Evolutionary conservation across 2,329 filamentous ascomycete species (phyloP).

Genomic region (Aspergillus aculeatus): DNA sequence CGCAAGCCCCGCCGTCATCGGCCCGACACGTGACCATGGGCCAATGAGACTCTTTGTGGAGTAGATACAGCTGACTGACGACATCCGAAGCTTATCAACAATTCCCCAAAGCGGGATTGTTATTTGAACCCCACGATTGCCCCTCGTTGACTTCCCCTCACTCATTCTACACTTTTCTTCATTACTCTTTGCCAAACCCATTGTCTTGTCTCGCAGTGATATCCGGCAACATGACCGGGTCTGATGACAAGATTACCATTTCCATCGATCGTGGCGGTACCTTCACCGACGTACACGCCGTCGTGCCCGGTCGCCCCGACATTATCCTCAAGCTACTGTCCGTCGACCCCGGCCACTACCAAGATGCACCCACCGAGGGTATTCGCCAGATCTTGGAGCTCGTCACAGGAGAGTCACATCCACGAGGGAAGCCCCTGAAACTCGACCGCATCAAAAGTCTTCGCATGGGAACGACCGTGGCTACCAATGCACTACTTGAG

Average conservation of each 20-base stretch:
- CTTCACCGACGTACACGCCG: conserved; percentile 41
- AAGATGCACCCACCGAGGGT: conserved; percentile 69
- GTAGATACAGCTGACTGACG: background rate
- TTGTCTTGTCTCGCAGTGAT: background rate
- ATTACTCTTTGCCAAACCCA: background rate
- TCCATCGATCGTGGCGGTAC: conserved; percentile 43
- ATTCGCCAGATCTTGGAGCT: conserved; percentile 65
- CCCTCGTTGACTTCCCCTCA: conserved; percentile 3
- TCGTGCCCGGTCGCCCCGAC: conserved; percentile 37
- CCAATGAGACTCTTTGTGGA: background rate
- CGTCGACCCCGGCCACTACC: conserved; percentile 41
- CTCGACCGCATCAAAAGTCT: conserved; percentile 53
- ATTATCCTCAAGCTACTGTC: conserved; percentile 43
- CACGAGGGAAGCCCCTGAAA: conserved; percentile 36
- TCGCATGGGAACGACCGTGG: conserved; percentile 91
- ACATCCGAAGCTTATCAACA: conserved; percentile 2
- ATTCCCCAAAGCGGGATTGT: background rate
- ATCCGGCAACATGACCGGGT: conserved; percentile 4
- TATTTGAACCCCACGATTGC: conserved; percentile 16
- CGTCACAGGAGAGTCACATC: conserved; percentile 36
- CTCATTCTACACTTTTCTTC: background rate
- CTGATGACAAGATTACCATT: conserved; percentile 33
- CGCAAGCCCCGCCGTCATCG: conserved; percentile 19
- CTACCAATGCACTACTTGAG: conserved; percentile 86
- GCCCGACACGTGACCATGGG: conserved; percentile 31